Evolutionary conservation across 768 basidiomycete species (phyloP), one percentile per base, ranked within the genome.

Genomic region (Naganishia kalamii): DNA sequence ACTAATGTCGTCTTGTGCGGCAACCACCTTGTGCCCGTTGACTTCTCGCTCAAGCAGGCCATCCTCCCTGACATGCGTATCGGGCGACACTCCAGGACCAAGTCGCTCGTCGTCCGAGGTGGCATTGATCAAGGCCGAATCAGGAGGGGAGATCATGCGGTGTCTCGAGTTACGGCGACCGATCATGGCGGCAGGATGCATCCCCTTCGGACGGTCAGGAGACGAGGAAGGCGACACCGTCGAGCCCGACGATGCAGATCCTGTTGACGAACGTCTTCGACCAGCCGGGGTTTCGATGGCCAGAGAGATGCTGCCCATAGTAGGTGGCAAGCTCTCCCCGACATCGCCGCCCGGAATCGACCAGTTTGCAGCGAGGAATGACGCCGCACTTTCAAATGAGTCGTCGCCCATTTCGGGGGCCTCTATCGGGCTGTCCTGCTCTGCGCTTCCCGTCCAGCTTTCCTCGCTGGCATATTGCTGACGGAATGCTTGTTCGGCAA

Each of bases 11-110:
- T 77, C 76, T 61, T 71, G 68, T 1, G 76, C 75, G 1, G 74
- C 76, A 3, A 67, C 60, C 3, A 77, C 67, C 44, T 25, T 65
- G 48, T 68, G 49, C 2, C 76, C 76, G 50, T 65, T 52, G 7
- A 77, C 69, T 43, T 70, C 67, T 15, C 70, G 63, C 66, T 70
- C 66, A n/a, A 77, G 60, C 66, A 75, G 67, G 5, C 76, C 76
- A 21, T 73, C 70, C 7, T 61, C 37, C 21, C 69, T 71, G 13
- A 75, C 63, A 2, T 69, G 61, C 19, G 69, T 73, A 60, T 77
- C 76, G 1, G 66, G 21, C 12, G 68, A 68, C 29, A 79, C 78
- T 12, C 78, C 78, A 2, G 74, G 78, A 23, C 78, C 78, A 0
- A 76, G 63, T 0, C 77, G 78, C 47, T 68, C 69, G 7, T 72